These are phyloP conservation scores for Stephania cephalantha DNA, from an alignment of 164 flowering plant species.

Conservation along the genomic window DNA sequence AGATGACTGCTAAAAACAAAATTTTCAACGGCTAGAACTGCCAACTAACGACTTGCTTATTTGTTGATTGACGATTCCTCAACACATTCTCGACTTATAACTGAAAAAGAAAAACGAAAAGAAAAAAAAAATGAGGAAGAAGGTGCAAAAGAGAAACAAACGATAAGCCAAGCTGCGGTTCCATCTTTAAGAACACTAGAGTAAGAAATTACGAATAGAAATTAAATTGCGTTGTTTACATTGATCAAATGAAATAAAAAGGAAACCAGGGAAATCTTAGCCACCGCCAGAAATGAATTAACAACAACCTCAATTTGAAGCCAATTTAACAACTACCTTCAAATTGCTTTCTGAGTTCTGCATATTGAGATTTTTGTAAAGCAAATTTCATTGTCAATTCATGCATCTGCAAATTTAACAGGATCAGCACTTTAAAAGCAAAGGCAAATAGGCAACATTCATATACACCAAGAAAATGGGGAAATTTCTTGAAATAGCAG, in stretches of 20 bases:
- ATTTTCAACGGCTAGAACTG: too few species aligned
- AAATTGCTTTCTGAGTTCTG: conserved; percentile 72
- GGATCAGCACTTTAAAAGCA: neutral
- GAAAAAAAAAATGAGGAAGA: neutral
- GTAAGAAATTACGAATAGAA: neutral
- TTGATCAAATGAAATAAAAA: neutral
- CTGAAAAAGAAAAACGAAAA: too few species aligned
- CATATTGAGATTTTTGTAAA: conserved; percentile 74
- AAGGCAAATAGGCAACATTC: neutral
- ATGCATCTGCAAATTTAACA: conserved; percentile 16
- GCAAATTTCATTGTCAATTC: conserved; percentile 17
- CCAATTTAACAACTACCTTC: conserved; percentile 52
- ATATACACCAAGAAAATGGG: neutral
- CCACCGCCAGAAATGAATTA: neutral
- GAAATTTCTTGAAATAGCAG: neutral
- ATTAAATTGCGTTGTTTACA: neutral
- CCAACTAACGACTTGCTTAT: too few species aligned
- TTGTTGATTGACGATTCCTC: too few species aligned
- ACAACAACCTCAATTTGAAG: neutral
- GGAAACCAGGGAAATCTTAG: neutral
- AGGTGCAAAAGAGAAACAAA: too few species aligned
- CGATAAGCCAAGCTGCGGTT: neutral
- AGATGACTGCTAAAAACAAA: too few species aligned
- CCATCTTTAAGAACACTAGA: neutral
- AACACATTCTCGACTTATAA: too few species aligned